Conservation (phyloP, 352 stramenopile genomes). For the Pythium rishiriense region DNA sequence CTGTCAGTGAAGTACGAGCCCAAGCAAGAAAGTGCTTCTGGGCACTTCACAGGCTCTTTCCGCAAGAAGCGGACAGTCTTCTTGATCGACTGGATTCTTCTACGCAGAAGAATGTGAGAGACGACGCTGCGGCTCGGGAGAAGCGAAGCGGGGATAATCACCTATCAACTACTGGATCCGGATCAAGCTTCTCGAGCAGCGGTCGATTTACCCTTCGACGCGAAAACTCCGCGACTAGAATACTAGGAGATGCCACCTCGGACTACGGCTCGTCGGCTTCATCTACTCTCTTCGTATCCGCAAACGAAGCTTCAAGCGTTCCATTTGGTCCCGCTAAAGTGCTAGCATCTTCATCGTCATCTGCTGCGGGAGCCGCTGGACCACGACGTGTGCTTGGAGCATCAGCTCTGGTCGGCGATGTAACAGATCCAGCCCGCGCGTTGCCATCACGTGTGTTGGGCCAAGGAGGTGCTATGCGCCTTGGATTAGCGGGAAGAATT, state of each 20-base stretch:
- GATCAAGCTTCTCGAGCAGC: constrained; percentile 12
- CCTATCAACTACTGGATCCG: neutral
- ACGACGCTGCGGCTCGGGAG: constrained; percentile 20
- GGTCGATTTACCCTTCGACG: constrained; percentile 15
- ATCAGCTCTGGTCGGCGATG: neutral
- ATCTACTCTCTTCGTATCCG: neutral
- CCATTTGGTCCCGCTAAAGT: constrained; percentile 12
- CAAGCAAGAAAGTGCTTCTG: constrained; percentile 82
- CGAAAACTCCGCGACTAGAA: constrained; percentile 12
- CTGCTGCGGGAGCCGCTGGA: neutral
- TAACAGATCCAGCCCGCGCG: constrained; percentile 3
- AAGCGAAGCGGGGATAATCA: constrained; percentile 15
- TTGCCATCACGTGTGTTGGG: constrained; percentile 16
- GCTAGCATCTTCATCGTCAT: neutral
- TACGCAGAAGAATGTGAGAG: constrained; percentile 44
- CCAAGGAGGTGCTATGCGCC: constrained; percentile 18
- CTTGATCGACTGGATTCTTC: constrained; percentile 64
- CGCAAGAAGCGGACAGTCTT: constrained; percentile 52
- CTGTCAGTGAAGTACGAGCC: constrained; percentile 68
- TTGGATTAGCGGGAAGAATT: constrained; percentile 11
- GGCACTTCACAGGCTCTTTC: constrained; percentile 68
- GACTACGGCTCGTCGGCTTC: neutral
- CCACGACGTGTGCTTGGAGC: constrained; percentile 24
- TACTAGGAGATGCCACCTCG: neutral
- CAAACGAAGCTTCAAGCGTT: neutral